Evolutionary conservation across 768 basidiomycete genomes (phyloP), one percentile per base, ranked within the genome.

Genomic region (Mycena galericulata): DNA sequence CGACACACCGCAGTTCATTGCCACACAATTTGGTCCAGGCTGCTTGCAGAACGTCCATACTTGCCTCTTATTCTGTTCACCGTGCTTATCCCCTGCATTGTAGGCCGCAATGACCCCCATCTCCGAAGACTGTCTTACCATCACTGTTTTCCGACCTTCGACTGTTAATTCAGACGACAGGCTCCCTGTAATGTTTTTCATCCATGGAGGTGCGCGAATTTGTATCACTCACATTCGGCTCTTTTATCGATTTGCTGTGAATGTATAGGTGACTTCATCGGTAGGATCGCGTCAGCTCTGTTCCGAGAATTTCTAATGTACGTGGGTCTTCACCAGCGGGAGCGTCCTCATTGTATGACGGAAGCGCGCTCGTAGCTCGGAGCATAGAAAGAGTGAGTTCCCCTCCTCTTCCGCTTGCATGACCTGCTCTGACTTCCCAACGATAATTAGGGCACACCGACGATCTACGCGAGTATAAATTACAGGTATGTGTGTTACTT

Each of bases 391-490:
- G 71, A 12, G 75, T 73, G 54, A 29, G 53, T 59, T 8, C 11
- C 27, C 53, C 47, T 43, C 17, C 20, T 51, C 10, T 11, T 24
- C 10, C 17, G 43, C 18, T 20, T 34, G 20, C 22, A n/a, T 46
- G n/a, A n/a, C n/a, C 32, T 9, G 6, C 18, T 43, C 38, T 43
- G 29, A 56, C 40, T 57, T 24, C n/a, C n/a, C n/a, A 50, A 45
- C 47, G 14, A 46, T 14, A 4, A 36, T 17, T 30, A 78, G 82
- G 79, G 79, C 4, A 78, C 79, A 36, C 85, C 86, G 0, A 73
- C 87, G 43, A 76, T 89, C 50, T 85, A 81, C 70, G 87, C 86
- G 34, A 82, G 79, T 41, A 69, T 87, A 69, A 86, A 88, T 72
- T 88, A 89, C 70, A 80, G 88, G 40, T 63, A 15, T 36, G 3